Evolutionary conservation across 371 early-diverging fungal genomes (phyloP), one percentile per base, ranked within the genome.

Genomic region (Dinochytrium kinnereticum): DNA sequence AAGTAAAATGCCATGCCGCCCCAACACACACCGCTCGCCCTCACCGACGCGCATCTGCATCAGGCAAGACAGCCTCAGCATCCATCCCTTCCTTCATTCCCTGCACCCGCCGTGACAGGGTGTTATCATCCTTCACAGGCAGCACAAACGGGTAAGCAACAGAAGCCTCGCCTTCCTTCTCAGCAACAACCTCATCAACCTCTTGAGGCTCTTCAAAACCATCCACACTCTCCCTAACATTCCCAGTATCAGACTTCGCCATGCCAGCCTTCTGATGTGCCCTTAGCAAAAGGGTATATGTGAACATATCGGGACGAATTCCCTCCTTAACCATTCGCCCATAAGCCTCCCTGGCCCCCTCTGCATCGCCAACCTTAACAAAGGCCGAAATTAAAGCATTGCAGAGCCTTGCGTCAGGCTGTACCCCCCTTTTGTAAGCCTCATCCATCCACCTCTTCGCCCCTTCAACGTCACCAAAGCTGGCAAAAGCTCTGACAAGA

Each of bases 261-360:
- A n/a, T 10, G 57, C 57, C 57, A 17, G 7, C 57, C 26, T 68
- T 40, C 36, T 61, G 64, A 65, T 50, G 65, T 17, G 84, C 81
- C 38, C 81, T 80, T 51, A 90, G 70, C 57, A 90, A 49, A 0
- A 82, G 80, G 0, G 87, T 83, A 38, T 77, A 84, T 0, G 90
- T 89, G 51, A 84, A 85, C 0, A 72, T 66, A 75, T 90, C 87
- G 1, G 86, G 78, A 34, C 49, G 21, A 2, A 81, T 50, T 1
- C 77, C 72, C 15, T 74, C 57, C 0, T 59, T 66, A 1, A 55
- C 64, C 86, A 88, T 88, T 1, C 69, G 30, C 0, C 68, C 55
- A 61, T 80, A 84, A 17, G 87, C 59, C 0, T 71, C 69, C 24
- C 77, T 77, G 10, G 84, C 82, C 17, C 69, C 75, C 17, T 76